Evolutionary conservation across 257 asterid genomes (phyloP), one percentile per base, ranked within the genome.

Genomic region (Handroanthus guayacan): DNA sequence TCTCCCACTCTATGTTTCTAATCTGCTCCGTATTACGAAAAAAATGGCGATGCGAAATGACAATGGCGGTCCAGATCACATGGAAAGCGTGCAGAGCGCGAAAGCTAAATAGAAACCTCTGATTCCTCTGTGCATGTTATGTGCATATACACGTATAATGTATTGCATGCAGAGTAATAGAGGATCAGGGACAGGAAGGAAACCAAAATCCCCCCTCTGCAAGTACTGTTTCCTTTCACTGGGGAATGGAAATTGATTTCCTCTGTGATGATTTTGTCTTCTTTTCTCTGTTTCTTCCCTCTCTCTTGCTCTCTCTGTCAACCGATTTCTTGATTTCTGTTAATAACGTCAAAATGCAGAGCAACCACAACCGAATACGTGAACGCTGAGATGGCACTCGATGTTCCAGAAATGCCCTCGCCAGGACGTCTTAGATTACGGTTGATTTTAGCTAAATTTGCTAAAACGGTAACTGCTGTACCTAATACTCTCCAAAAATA

Each of bases 91-190:
- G 56, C 76, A 62, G 72, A 69, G 56, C 65, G 9, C 45, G 63
- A n/a, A 52, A 76, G 58, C 76, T 41, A 25, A 39, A 83, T 70
- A 50, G 73, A 77, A 41, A 52, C 70, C 80, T 74, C 78, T 67
- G 60, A 66, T 64, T 31, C 83, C 48, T 67, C 76, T 43, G 14
- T 48, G 44, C 5, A 5, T 13, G 13, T 13, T 72, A 31, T 34
- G 64, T 51, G 41, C 17, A 11, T 62, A 38, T 80, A 44, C 9
- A 75, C 72, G 76, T 75, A 34, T 43, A 65, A 44, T 68, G 56
- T 37, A 79, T 74, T 79, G 61, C 83, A 79, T 79, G 83, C 83
- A 79, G 83, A 72, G 64, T 39, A 68, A 62, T 48, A 47, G 80
- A 77, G 65, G 80, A 69, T 62, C 52, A 67, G 58, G 80, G 72